Evolutionary conservation across 148 eudicot genomes (phyloP), one percentile per base, ranked within the genome.

Genomic region (Vaccinium vitisidaea): DNA sequence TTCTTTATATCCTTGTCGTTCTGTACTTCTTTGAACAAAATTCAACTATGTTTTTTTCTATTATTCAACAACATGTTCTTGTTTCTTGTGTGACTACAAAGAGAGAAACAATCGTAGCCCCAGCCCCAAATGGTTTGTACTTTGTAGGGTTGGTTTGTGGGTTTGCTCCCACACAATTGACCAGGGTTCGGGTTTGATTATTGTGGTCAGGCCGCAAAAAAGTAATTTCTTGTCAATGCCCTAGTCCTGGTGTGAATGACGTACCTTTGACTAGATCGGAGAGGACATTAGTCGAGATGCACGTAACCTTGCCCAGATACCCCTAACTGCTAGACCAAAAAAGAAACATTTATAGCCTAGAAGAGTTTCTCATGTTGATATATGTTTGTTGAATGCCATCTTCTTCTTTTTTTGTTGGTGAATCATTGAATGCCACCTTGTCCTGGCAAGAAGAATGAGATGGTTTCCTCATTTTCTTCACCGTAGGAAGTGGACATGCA

Each of bases 21-120:
- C 74, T 69, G 39, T 69, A 30, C 74, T 69, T 15, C 74, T 69
- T 69, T 27, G 39, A 69, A 69, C 74, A 69, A 69, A 69, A 69
- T 69, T 25, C 16, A 69, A 27, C 7, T 18, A 27, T 30, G 13
- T 27, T 27, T 1, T 12, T 27, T 30, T 12, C 39, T 36, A 2
- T 11, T 3, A 30, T 67, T 27, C 15, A 67, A 67, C 36, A 39
- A 11, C 73, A 3, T 27, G 25, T 21, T 67, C 73, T 63, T 63
- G 70, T 9, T n/a, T 63, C 30, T 23, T 63, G 0, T 23, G 30
- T 23, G 70, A 63, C 0, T 63, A n/a, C 70, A 8, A 63, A 63
- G 13, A 23, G 13, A 59, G 6, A 3, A 69, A 12, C 39, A 27
- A 1, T 13, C 39, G 13, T 27, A 69, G 74, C 74, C 6, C 46